phyloP scores from a whole-genome alignment of 306 rosid genomes.

The Glycine latifolia region DNA sequence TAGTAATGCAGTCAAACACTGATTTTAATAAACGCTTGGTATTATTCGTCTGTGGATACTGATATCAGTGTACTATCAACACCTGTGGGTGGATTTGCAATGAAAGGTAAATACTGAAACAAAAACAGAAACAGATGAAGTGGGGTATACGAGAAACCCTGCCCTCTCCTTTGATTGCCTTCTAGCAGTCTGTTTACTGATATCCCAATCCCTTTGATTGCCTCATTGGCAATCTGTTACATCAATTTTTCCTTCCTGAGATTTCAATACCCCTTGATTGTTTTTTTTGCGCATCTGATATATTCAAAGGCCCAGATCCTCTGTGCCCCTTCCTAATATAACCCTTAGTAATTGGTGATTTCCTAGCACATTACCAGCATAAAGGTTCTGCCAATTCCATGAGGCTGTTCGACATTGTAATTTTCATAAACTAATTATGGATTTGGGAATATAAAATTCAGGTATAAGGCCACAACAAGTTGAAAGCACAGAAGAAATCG shows the following conservation, averaged over 20 bases:
- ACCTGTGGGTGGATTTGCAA: not conserved
- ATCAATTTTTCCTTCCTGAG: not conserved
- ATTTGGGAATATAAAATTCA: constrained; percentile 15
- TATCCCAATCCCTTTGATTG: not conserved
- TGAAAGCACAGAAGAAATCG: constrained; percentile 9
- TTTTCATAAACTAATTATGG: constrained; percentile 19
- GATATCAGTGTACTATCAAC: not conserved
- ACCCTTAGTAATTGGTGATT: not conserved
- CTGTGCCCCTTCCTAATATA: not conserved
- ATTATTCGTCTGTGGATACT: not conserved
- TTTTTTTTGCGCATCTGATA: not conserved
- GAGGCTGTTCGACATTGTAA: constrained; percentile 21
- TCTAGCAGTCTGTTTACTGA: not conserved
- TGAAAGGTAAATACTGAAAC: not conserved
- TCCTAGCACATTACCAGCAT: not conserved
- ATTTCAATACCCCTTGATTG: not conserved
- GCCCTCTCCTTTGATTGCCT: not conserved
- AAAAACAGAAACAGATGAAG: constrained; percentile 17
- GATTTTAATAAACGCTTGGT: not conserved
- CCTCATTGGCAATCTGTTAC: not conserved
- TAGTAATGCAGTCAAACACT: not conserved
- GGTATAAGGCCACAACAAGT: not conserved
- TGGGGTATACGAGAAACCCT: not conserved
- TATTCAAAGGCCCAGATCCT: not conserved
- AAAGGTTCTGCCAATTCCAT: constrained; percentile 19